Percentiles rank a stretch among this genome's conserved stretches.
Evolutionary conservation across 169 alveolate species (phyloP).

Genomic region (Eimeria brunetti): DNA sequence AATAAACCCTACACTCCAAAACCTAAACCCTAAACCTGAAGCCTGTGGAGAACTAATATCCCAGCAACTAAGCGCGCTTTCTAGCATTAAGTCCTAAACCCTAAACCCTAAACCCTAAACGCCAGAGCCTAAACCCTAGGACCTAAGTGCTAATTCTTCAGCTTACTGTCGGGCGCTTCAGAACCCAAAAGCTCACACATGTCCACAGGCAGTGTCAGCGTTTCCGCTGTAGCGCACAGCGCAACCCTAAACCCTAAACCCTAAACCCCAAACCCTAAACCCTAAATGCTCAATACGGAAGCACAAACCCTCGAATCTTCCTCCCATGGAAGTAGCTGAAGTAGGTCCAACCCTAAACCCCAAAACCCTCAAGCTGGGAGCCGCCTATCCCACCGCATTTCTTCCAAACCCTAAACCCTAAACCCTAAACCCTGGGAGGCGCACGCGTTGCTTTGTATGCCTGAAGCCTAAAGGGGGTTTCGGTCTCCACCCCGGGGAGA

Average conservation of each 20-base stretch:
- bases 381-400: background rate
- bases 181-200: conserved; percentile 41
- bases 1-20: background rate
- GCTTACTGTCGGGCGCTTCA: conserved; percentile 53
- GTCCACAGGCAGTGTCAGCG: conserved; percentile 25
- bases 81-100: background rate
- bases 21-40: background rate
- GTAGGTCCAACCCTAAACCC: background rate
- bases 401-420: background rate
- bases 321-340: background rate
- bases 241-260: background rate
- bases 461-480: conserved; percentile 26
- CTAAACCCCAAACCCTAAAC: background rate
- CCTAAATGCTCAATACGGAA: background rate
- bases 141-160: background rate
- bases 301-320: background rate
- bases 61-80: too few relatives aligned
- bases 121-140: background rate
- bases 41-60: background rate
- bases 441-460: conserved; percentile 38
- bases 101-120: background rate
- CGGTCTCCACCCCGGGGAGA: conserved; percentile 20
- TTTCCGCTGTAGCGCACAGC: conserved; percentile 26
- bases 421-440: background rate
- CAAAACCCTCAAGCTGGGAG: background rate